phyloP scores from a whole-genome alignment of 2,329 filamentous ascomycete species.

The Tolypocladium capitatum region DNA sequence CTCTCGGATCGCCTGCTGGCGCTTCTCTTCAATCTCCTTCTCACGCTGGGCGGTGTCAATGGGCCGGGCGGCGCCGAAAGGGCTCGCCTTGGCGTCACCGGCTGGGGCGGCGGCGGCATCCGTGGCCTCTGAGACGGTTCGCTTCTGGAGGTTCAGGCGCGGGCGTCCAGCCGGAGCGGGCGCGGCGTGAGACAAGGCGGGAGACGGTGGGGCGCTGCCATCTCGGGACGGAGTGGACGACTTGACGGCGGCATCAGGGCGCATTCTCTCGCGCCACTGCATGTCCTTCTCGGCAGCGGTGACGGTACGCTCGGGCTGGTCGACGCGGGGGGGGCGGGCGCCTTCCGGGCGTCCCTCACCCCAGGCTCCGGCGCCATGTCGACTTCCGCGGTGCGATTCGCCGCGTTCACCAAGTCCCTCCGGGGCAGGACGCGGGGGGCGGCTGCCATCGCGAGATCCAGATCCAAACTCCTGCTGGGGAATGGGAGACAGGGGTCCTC shows the following conservation, averaged over 20 bases:
- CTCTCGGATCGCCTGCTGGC: conserved; percentile 57
- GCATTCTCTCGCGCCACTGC: conserved; percentile 87
- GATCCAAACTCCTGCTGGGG: conserved; percentile 36
- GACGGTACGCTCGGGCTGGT: conserved; percentile 55
- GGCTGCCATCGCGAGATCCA: conserved; percentile 41
- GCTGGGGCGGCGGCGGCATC: conserved; percentile 37
- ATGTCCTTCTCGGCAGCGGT: conserved; percentile 88
- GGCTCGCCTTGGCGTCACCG: conserved; percentile 72
- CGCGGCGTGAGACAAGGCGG: conserved; percentile 42
- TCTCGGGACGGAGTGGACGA: conserved; percentile 54
- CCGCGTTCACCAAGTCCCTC: conserved; percentile 42
- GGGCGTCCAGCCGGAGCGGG: conserved; percentile 51
- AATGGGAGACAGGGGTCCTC: conserved; percentile 72
- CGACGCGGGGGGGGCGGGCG: conserved; percentile 65
- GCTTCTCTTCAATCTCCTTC: conserved; percentile 81
- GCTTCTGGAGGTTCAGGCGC: conserved; percentile 76
- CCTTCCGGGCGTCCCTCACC: conserved; percentile 64
- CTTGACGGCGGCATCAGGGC: conserved; percentile 55
- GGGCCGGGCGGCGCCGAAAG: conserved; percentile 84
- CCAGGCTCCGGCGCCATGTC: conserved; percentile 61
- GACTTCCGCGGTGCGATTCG: conserved; percentile 46
- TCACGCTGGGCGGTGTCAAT: conserved; percentile 89
- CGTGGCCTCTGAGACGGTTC: conserved; percentile 67
- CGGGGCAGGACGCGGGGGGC: conserved; percentile 29
- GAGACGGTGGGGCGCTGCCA: conserved; percentile 61